Evolutionary conservation across 305 asterid genomes (phyloP).

Genomic region (Vinca major): DNA sequence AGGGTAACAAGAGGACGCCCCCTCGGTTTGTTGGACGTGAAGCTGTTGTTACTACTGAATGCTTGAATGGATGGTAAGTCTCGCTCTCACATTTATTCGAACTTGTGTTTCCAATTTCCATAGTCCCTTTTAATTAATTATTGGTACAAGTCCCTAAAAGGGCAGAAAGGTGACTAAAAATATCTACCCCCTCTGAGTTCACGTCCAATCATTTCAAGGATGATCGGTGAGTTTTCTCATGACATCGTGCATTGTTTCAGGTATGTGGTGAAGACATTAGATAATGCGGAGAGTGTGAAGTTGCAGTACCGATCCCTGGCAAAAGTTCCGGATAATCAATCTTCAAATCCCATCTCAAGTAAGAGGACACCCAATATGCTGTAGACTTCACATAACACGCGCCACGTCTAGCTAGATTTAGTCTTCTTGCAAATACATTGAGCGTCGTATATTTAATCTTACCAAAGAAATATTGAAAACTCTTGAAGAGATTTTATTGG

Average conservation of each 20-base stretch:
- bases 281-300: slow-evolving; percentile 96
- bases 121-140: no score
- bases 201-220: no score
- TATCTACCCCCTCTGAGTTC: no score
- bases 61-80: slow-evolving; percentile 90
- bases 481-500: not conserved
- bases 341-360: slow-evolving; percentile 40
- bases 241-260: slow-evolving; percentile 23
- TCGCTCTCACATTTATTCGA: not conserved
- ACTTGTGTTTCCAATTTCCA: no score
- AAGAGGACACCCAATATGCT: slow-evolving; percentile 51
- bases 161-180: no score
- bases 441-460: not conserved
- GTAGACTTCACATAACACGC: slow-evolving; percentile 22
- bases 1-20: slow-evolving; percentile 99
- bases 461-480: not conserved
- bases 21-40: slow-evolving; percentile 89
- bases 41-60: slow-evolving; percentile 84
- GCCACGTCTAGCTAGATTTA: no score
- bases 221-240: no score
- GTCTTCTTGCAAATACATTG: no score
- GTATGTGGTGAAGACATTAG: slow-evolving; percentile 94
- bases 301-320: slow-evolving; percentile 88
- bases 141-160: no score
- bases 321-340: slow-evolving; percentile 44